Evolutionary conservation across 2,329 filamentous ascomycete species (phyloP), one percentile per base, ranked within the genome.

Genomic region (Paecilomyces sp.): DNA sequence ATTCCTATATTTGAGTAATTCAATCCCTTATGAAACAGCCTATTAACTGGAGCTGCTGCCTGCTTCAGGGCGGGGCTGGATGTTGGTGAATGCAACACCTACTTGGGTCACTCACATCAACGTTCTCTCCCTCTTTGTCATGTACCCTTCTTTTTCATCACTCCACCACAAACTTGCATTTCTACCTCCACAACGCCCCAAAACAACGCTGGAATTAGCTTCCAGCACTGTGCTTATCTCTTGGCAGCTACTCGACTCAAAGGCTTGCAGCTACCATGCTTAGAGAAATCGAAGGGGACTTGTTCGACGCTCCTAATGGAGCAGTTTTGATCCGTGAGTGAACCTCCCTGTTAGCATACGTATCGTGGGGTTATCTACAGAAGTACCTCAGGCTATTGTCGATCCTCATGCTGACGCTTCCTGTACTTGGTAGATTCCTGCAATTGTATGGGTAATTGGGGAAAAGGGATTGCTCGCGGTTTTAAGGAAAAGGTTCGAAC

Each of bases 381-480:
- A 18, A 18, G n/a, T 47, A 31, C 18, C 6, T 12, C 24, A 13
- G 13, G 3, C 41, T 22, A 13, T 5, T n/a, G 24, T 33, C 24
- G 8, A 52, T 56, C 9, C 11, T 54, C n/a, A 31, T 18, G 18
- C 28, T 15, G 15, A 31, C 18, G 34, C 56, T 51, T 52, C 56
- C 25, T 50, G 33, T 11, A 58, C 57, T 25, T 3, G 15, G 3
- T 57, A 79, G 77, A 87, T 68, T 83, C 84, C 12, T 86, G 84
- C 72, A 87, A 87, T 68, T 80, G 79, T 56, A 71, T 78, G 61
- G 85, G 84, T 5, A 67, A 66, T 13, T 87, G 85, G 85, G 82
- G 83, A 54, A 77, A 76, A 3, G 85, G 85, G n/a, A 84, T 87
- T 57, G 85, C 84, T 1, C 63, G 66, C 34, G 74, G 71, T 0